Evolutionary conservation across 306 rosid genomes (phyloP), one percentile per base, ranked within the genome.

Genomic region (Abrus pulchellus): DNA sequence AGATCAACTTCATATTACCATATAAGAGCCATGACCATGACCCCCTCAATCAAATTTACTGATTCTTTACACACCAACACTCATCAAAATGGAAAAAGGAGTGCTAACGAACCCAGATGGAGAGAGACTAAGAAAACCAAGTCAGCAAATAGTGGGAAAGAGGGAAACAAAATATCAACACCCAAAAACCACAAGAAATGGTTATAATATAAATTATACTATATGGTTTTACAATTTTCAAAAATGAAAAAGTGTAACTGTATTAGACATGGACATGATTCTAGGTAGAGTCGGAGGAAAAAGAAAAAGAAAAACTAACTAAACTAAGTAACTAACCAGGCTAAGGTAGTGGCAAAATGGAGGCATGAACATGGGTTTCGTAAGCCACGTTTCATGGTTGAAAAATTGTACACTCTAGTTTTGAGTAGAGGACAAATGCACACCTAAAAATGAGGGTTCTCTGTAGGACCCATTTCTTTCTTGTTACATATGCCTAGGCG

Each of bases 371-470:
- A 70, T 70, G 47, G 61, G 33, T 70, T 49, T 70, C 61, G 75
- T 50, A 70, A 70, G 75, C 61, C 75, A 50, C 62, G 72, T 67
- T 68, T 69, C 30, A 6, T 44, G 72, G 54, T 67, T 67, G 72
- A 67, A 67, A 44, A 43, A 20, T 20, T 27, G 72, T 43, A 44
- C 54, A 43, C 38, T 1, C 33, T 44, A 20, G 20, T 20, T 36
- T 36, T 36, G 40, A 65, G 52, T 40, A 41, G 67, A 34, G 20
- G 5, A 20, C 10, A 6, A 38, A 7, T 33, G 28, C 30, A n/a
- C 34, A 65, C 33, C 52, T 65, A 27, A 41, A 65, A 40, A 7
- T 65, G 13, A 65, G 52, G 52, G n/a, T 40, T 40, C 13, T 41
- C 40, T 8, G 54, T 67, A 45, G 72, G 72, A 67, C 54, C 72